phyloP scores from a whole-genome alignment of 2,329 filamentous ascomycete species.

The Ceratocystis cacaofunesta region DNA sequence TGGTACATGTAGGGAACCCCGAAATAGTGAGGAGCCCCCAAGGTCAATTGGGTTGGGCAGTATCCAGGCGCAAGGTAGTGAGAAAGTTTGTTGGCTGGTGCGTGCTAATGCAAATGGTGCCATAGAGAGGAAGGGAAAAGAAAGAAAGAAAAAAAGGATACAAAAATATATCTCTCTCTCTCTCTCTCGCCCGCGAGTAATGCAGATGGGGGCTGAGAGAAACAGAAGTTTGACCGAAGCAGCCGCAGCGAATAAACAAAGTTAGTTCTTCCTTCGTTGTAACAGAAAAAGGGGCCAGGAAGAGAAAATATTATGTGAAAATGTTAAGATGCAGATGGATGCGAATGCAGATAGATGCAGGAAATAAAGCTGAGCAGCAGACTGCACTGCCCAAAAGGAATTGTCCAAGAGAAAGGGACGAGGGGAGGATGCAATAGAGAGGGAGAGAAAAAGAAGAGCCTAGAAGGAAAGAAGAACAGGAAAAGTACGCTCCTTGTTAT shows the following conservation, averaged over 20 bases:
- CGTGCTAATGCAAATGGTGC: neutral
- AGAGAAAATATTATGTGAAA: neutral
- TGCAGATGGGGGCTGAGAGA: neutral
- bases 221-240: neutral
- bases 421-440: neutral
- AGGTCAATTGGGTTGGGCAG: neutral
- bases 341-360: neutral
- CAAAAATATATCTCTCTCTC: no score
- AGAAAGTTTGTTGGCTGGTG: neutral
- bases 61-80: neutral
- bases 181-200: neutral
- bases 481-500: neutral
- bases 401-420: neutral
- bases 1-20: neutral
- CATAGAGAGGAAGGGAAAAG: neutral
- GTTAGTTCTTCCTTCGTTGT: neutral
- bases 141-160: neutral
- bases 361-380: neutral
- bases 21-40: neutral
- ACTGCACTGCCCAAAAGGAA: slow-evolving; percentile 1
- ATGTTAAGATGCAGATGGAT: neutral
- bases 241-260: neutral
- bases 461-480: neutral
- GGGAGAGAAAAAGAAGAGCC: neutral
- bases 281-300: neutral